Evolutionary conservation across 495 filamentous ascomycete species (phyloP), one percentile per base, ranked within the genome.

Genomic region (Hypoxylon fragiforme): DNA sequence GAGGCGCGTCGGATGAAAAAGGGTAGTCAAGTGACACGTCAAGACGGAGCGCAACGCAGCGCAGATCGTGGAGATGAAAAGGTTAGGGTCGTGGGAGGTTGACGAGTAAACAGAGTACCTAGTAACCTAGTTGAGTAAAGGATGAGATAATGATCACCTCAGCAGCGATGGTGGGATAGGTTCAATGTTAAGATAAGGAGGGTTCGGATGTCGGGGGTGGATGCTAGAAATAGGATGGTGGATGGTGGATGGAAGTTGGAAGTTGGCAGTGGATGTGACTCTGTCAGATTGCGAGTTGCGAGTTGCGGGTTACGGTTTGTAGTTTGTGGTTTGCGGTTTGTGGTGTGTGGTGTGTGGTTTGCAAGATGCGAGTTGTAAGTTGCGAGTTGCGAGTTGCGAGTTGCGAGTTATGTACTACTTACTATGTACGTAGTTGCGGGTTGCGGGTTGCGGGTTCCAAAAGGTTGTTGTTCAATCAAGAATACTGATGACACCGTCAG

Each of bases 31-130:
- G 58, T 49, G 51, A 56, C 52, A 55, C 42, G 47, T 47, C 32
- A 38, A 35, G 26, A 52, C 24, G 24, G 24, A 28, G 9, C 24
- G 9, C 24, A 28, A 9, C 24, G 24, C 24, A 9, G 51, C 47
- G 52, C 58, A 43, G 58, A 60, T 60, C 53, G 57, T 56, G 52
- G 38, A 41, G 30, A 35, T 16, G 36, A 26, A 19, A 22, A 24
- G 39, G 40, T 60, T 22, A 31, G 14, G 26, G 34, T 13, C 19
- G 31, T 37, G 12, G 31, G 14, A 47, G 24, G 38, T 24, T 18
- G 39, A 37, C 18, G 35, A 50, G 15, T 30, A 15, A n/a, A 32
- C 21, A 46, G 20, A 35, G 22, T 13, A 28, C 24, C 5, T 12
- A 13, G 31, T 34, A 34, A 34, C 31, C 31, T 7, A 34, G 31